Base-by-base conservation (phyloP, 2,329 filamentous ascomycete genomes). In the Pseudogymnoascus sp. region DNA sequence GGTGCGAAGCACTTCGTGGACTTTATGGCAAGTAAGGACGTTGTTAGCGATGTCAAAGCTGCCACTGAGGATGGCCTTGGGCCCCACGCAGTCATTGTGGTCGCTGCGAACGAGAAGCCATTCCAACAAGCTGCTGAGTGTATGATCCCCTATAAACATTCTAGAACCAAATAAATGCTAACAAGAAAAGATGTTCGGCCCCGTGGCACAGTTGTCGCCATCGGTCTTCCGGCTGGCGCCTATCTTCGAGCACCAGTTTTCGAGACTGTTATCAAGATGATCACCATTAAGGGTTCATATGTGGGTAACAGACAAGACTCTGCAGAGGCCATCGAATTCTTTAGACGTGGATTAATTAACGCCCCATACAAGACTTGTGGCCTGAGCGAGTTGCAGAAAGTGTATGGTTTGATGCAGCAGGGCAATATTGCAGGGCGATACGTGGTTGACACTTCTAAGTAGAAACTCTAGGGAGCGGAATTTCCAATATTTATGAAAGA, bases 251-350 rank as follows among this genome's bases (percentile, higher is more conserved):
- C 92, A 1, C 89, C 91, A 44, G 92, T 97, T 63, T 96, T 97
- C 75, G 87, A 92, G 73, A 91, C 89, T 8, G 93, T 97, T 66
- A 82, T 93, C 73, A 82, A 87, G 77, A 96, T 96, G 91, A 87
- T 97, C 79, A 87, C 77, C 70, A 97, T 97, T 81, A 90, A 90
- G 80, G 92, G 92, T 65, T 91, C 87, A 70, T 97, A 97, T 74
- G 93, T 97, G 68, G 93, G 93, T 64, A 97, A 96, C 80, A 85
- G 93, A 69, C 86, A 89, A 73, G 93, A 97, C 75, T 88, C 87
- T 1, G 84, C 87, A 62, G 93, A 97, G 80, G 92, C 93, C 2
- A 81, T 97, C 66, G 92, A 96, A 69, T 97, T 97, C 80, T 97
- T 85, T 81, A 79, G 83, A 64, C 83, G 89, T 23, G 93, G 93